These are phyloP conservation scores for Candida wancherniae DNA, from an alignment of 805 yeast genomes.

Conservation along the genomic window DNA sequence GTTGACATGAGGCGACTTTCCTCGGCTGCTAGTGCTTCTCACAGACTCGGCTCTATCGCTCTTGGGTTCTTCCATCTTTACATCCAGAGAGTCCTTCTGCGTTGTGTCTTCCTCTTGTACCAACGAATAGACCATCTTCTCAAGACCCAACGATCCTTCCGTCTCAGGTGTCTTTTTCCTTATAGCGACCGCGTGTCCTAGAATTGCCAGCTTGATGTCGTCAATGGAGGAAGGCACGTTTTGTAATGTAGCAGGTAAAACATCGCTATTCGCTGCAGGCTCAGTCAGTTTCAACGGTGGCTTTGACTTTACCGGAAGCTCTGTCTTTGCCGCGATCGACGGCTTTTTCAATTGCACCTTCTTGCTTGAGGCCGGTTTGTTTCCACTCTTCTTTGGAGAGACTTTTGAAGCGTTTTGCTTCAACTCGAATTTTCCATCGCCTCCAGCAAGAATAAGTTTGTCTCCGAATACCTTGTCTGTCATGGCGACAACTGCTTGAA, in stretches of 20 bases:
- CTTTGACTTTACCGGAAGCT: too few relatives aligned
- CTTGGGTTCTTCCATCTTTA: background rate
- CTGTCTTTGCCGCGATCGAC: too few relatives aligned
- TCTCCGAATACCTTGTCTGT: constrained; percentile 20
- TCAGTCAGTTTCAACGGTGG: too few relatives aligned
- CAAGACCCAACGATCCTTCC: constrained; percentile 9
- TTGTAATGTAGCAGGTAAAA: too few relatives aligned
- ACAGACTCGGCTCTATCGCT: too few relatives aligned
- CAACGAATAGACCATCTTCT: constrained; percentile 15
- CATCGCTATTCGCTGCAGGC: too few relatives aligned
- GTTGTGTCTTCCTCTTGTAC: constrained; percentile 14
- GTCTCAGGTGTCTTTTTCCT: constrained; percentile 3
- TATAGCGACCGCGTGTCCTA: constrained; percentile 27
- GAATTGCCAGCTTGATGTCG: constrained; percentile 34
- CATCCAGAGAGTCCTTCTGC: background rate
- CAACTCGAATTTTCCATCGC: constrained; percentile 4
- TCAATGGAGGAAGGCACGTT: constrained; percentile 31
- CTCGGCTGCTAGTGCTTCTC: too few relatives aligned
- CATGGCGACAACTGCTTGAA: constrained; percentile 22
- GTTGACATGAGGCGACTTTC: too few relatives aligned
- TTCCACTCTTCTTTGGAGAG: too few relatives aligned
- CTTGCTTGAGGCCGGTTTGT: too few relatives aligned
- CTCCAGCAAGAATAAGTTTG: constrained; percentile 5
- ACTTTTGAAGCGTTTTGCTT: constrained; percentile 10
- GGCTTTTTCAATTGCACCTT: too few relatives aligned